Conservation (phyloP, 2,329 filamentous ascomycete species). For the Emmonsiellopsis sp. region DNA sequence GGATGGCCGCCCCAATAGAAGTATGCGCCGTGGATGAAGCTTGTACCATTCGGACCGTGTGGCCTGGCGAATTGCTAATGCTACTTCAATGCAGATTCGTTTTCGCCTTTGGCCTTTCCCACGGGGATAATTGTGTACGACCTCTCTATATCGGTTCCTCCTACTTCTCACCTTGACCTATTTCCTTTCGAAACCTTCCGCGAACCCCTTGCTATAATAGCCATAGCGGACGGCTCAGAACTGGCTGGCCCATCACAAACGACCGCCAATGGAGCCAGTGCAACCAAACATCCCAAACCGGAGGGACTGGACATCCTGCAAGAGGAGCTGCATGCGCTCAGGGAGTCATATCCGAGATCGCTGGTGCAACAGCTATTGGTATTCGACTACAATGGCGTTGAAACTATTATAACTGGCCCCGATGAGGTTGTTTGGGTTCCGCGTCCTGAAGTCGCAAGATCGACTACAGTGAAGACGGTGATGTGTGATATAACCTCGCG, state of each 20-base stretch:
- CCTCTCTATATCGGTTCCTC: slow-evolving; percentile 67
- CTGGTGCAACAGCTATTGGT: slow-evolving; percentile 69
- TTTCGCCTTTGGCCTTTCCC: slow-evolving; percentile 82
- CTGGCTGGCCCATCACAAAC: slow-evolving; percentile 37
- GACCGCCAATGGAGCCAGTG: slow-evolving; percentile 1
- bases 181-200: slow-evolving; percentile 86
- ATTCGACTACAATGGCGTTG: slow-evolving; percentile 59
- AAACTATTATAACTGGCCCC: slow-evolving; percentile 45
- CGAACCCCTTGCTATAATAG: slow-evolving; percentile 73
- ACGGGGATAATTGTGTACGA: slow-evolving; percentile 82
- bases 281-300: slow-evolving; percentile 26
- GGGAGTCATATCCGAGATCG: slow-evolving; percentile 64
- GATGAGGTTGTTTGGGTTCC: slow-evolving; percentile 66
- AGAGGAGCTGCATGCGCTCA: slow-evolving; percentile 60
- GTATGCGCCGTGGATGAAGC: slow-evolving; percentile 41
- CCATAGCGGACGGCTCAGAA: slow-evolving; percentile 72
- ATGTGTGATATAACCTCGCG: slow-evolving; percentile 71
- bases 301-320: slow-evolving; percentile 30
- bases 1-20: slow-evolving; percentile 75
- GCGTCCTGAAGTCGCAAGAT: slow-evolving; percentile 55
- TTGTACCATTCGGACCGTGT: neutral
- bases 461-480: slow-evolving; percentile 71
- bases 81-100: slow-evolving; percentile 58
- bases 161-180: slow-evolving; percentile 67
- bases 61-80: slow-evolving; percentile 9